Evolutionary conservation across 768 basidiomycete species (phyloP).

Genomic region (Leccinum broughii): DNA sequence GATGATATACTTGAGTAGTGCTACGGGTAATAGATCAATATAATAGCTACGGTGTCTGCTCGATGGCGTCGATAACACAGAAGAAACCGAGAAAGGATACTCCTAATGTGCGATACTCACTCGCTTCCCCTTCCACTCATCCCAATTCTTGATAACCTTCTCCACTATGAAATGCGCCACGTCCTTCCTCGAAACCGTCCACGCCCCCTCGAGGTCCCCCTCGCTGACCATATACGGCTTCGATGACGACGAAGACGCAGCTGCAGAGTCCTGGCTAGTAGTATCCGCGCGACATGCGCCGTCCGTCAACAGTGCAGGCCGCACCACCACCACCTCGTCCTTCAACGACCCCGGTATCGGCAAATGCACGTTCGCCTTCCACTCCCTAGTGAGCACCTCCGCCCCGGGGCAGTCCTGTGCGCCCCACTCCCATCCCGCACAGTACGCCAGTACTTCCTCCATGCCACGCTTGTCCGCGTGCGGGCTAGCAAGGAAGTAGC

Average conservation of each 20-base stretch:
- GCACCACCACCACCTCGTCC: constrained; percentile 42
- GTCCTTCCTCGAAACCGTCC: constrained; percentile 61
- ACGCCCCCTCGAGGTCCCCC: constrained; percentile 41
- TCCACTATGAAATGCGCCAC: constrained; percentile 66
- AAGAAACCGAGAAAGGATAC: not conserved
- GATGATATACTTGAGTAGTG: too few species aligned
- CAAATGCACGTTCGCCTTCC: constrained; percentile 39
- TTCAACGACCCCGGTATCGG: constrained; percentile 46
- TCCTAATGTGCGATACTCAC: constrained; percentile 51
- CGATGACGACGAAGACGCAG: constrained; percentile 17
- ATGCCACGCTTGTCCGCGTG: constrained; percentile 63
- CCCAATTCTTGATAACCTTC: constrained; percentile 47
- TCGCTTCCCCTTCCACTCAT: constrained; percentile 50
- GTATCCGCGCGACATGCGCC: constrained; percentile 43
- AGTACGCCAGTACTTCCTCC: constrained; percentile 52
- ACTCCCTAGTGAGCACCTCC: constrained; percentile 46
- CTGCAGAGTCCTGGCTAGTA: not conserved
- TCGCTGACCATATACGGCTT: constrained; percentile 45
- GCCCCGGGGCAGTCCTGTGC: constrained; percentile 40
- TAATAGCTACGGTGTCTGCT: too few species aligned
- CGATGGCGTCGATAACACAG: too few species aligned
- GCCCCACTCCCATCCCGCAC: constrained; percentile 54
- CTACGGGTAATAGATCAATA: too few species aligned
- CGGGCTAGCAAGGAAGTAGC: constrained; percentile 42
- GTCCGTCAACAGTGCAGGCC: constrained; percentile 60